Conservation (phyloP, 2,329 filamentous ascomycete species). For the Elsinoe ampelina region DNA sequence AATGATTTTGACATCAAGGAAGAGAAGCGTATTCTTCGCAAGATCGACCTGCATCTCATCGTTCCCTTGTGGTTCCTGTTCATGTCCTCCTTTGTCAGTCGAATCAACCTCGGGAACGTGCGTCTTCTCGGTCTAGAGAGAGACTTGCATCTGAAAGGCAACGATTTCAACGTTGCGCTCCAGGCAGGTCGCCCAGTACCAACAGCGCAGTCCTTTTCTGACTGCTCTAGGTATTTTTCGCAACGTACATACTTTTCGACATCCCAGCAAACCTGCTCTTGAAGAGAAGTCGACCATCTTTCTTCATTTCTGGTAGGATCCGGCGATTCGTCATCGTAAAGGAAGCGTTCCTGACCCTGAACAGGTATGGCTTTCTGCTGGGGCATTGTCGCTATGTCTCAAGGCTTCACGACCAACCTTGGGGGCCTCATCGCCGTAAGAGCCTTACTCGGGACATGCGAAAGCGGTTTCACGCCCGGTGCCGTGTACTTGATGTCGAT, state of each 20-base stretch:
- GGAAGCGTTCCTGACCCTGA: no score
- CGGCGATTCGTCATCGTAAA: no score
- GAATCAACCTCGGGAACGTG: constrained; percentile 33
- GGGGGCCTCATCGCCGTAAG: no score
- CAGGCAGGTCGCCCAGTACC: constrained; percentile 16
- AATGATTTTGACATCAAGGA: neutral
- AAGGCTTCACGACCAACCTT: constrained; percentile 21
- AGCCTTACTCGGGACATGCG: no score
- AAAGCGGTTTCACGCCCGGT: constrained; percentile 24
- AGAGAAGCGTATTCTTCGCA: constrained; percentile 10
- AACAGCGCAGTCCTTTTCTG: no score
- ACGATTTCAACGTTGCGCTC: constrained; percentile 30
- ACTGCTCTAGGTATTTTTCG: no score
- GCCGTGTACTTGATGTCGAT: constrained; percentile 29
- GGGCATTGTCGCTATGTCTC: constrained; percentile 29
- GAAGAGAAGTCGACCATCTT: constrained; percentile 16
- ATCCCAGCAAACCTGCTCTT: constrained; percentile 19
- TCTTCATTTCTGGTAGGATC: neutral
- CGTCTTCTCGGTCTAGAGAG: constrained; percentile 30
- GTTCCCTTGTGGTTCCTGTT: constrained; percentile 10
- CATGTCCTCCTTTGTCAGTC: constrained; percentile 33
- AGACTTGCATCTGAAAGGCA: constrained; percentile 27
- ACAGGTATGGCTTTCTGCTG: constrained; percentile 7
- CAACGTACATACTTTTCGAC: no score
- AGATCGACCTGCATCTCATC: constrained; percentile 12